phyloP scores from a whole-genome alignment of 495 filamentous ascomycete genomes.

The Oidiodendron maius region DNA sequence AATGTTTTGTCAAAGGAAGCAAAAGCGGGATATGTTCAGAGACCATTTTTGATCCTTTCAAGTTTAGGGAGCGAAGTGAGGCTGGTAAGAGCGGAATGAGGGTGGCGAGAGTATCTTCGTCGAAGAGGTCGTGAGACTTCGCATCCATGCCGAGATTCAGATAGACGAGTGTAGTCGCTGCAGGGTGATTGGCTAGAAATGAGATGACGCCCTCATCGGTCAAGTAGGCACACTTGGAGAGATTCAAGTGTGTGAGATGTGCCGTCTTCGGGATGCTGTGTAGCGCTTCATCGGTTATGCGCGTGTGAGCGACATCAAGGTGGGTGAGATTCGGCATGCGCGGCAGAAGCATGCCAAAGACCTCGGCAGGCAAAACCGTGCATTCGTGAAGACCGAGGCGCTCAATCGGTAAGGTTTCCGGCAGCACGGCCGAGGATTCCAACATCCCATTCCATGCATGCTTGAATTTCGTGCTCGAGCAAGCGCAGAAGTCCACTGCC shows the following conservation, averaged over 20 bases:
- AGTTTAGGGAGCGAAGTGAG: conserved; percentile 67
- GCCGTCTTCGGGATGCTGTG: conserved; percentile 66
- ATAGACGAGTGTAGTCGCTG: conserved; percentile 60
- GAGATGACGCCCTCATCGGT: conserved; percentile 61
- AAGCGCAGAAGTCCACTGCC: conserved; percentile 76
- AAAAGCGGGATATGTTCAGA: conserved; percentile 58
- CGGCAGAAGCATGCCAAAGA: conserved; percentile 67
- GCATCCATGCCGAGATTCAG: conserved; percentile 73
- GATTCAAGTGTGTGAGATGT: conserved; percentile 70
- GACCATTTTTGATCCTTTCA: conserved; percentile 69
- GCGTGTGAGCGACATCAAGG: conserved; percentile 74
- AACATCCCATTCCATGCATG: conserved; percentile 45
- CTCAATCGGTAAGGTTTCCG: conserved; percentile 48
- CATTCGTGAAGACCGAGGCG: conserved; percentile 80
- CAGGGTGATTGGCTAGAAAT: conserved; percentile 69
- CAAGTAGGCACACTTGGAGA: conserved; percentile 70
- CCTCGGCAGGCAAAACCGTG: conserved; percentile 59
- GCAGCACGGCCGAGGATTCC: conserved; percentile 13
- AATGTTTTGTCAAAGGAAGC: conserved; percentile 65
- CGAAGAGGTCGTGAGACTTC: conserved; percentile 66
- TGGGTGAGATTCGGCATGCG: conserved; percentile 67
- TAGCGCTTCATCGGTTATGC: conserved; percentile 69
- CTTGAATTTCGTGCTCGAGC: conserved; percentile 65
- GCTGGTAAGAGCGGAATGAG: conserved; percentile 64
- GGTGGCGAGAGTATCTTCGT: conserved; percentile 54